These are phyloP conservation scores for Santalum album DNA, from an alignment of 164 flowering plant genomes.

Conservation along the genomic window DNA sequence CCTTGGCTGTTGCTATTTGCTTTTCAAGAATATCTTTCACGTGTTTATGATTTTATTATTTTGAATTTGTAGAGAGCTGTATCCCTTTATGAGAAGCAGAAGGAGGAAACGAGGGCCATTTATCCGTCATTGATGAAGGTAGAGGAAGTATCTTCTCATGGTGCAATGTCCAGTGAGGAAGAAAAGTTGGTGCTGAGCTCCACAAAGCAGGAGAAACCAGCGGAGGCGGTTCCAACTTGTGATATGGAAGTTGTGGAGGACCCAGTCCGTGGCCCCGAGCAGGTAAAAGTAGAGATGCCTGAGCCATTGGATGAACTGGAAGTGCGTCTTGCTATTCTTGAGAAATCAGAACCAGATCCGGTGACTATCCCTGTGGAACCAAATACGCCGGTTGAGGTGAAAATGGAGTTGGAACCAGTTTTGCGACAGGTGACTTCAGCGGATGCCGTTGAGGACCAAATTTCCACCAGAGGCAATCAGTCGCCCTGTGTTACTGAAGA, in stretches of 20 bases:
- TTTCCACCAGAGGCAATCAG: not conserved
- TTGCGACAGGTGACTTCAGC: too few relatives aligned
- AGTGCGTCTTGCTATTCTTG: not conserved
- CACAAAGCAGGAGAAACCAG: not conserved
- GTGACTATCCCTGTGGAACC: slow-evolving; percentile 5
- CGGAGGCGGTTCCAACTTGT: slow-evolving; percentile 7
- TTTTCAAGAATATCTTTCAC: too few relatives aligned
- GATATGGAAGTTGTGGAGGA: slow-evolving; percentile 9
- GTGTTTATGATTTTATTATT: not conserved
- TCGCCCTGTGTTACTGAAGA: not conserved
- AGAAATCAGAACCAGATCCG: not conserved
- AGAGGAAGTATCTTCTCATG: not conserved
- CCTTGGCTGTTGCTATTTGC: not conserved
- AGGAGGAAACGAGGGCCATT: slow-evolving; percentile 8
- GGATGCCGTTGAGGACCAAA: not conserved
- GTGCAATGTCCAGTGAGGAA: slow-evolving; percentile 1
- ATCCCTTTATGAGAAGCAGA: slow-evolving; percentile 16
- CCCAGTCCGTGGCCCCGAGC: too few relatives aligned
- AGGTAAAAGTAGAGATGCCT: too few relatives aligned
- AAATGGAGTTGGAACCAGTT: not conserved
- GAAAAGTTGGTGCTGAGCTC: not conserved
- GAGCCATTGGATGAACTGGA: too few relatives aligned
- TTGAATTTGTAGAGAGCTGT: slow-evolving; percentile 13
- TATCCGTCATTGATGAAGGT: not conserved
- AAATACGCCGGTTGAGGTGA: not conserved